Percentiles rank a stretch among this genome's conserved stretches.
Evolutionary conservation across 495 filamentous ascomycete genomes (phyloP).

Genomic region (Talaromyces stipitatus): DNA sequence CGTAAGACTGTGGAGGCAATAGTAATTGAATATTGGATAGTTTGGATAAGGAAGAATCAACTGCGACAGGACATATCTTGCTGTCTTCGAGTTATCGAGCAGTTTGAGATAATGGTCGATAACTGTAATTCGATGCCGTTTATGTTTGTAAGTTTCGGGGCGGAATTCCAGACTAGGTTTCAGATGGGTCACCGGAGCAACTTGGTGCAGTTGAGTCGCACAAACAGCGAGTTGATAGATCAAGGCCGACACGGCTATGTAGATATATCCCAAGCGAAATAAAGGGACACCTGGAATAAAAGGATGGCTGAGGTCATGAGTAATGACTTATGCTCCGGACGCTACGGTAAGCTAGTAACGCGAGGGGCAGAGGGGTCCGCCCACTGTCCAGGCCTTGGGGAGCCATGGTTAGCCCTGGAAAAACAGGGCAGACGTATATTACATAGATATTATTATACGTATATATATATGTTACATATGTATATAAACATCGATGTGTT

Average conservation of each 20-base stretch:
- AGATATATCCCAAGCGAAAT: background rate
- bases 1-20: background rate
- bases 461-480: too few species aligned
- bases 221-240: background rate
- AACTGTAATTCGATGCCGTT: background rate
- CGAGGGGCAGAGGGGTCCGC: background rate
- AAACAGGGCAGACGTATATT: background rate
- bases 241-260: background rate
- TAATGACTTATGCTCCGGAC: background rate
- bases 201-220: background rate
- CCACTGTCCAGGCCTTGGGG: background rate
- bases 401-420: background rate
- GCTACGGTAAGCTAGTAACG: background rate
- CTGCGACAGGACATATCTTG: background rate
- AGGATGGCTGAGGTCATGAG: too few species aligned
- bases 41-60: background rate
- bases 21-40: background rate
- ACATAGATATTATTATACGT: too few species aligned
- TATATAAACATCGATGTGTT: too few species aligned
- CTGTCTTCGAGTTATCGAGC: background rate
- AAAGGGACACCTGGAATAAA: too few species aligned
- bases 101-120: background rate
- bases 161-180: conserved; percentile 1
- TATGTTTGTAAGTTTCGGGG: background rate
- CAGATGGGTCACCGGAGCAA: conserved; percentile 2